Conservation (phyloP, 768 basidiomycete species). For the Xerocomellus chrysenteron region DNA sequence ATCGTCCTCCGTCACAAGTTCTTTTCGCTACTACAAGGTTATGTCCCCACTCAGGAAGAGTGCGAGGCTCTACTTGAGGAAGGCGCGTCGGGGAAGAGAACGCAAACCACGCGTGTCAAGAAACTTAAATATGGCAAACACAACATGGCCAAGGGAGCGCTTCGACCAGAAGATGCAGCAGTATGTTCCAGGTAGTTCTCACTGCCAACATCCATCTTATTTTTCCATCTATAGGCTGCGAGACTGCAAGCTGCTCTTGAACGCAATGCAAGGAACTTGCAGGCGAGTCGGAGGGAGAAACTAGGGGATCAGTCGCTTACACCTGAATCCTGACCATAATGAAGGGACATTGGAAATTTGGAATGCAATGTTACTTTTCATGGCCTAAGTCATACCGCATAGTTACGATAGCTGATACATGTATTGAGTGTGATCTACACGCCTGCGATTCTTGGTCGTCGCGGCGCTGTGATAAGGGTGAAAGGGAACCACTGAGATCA, state of each 20-base stretch:
- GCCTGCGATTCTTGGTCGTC: conserved; percentile 3
- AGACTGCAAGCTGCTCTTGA: conserved; percentile 68
- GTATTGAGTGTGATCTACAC: conserved; percentile 12
- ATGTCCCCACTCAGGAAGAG: conserved; percentile 69
- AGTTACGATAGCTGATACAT: conserved; percentile 24
- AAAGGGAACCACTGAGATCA: conserved; percentile 13
- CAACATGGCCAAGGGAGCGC: conserved; percentile 86
- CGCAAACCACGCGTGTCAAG: conserved; percentile 43
- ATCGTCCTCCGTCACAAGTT: conserved; percentile 83
- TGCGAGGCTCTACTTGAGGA: conserved; percentile 61
- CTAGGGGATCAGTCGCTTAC: conserved; percentile 21
- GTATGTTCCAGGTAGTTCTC: conserved; percentile 41
- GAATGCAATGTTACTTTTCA: conserved; percentile 9
- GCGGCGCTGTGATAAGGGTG: background rate
- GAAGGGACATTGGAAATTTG: background rate
- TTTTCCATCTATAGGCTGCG: conserved; percentile 49
- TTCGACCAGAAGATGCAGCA: conserved; percentile 80
- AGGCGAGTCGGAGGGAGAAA: conserved; percentile 27
- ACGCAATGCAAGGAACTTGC: conserved; percentile 34
- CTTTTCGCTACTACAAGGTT: conserved; percentile 72
- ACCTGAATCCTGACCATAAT: conserved; percentile 15
- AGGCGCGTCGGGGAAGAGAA: conserved; percentile 27
- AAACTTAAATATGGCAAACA: conserved; percentile 69
- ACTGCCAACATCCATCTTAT: background rate
- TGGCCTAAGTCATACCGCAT: conserved; percentile 18